Evolutionary conservation across 805 yeast species (phyloP).

Genomic region (Torulaspora microellipsoides): DNA sequence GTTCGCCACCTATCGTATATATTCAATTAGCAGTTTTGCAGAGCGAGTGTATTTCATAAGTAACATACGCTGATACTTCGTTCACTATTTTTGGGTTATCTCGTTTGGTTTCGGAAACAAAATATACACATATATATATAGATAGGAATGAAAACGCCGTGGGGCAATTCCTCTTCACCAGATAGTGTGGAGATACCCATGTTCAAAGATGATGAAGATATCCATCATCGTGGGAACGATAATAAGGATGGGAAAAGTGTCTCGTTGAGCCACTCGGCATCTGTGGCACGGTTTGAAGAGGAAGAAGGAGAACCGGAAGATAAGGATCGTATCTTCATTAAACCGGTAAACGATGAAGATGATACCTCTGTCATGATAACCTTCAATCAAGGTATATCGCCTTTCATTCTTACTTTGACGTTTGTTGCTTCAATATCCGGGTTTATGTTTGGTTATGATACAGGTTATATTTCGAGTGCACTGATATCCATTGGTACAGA

Average conservation of each 20-base stretch:
- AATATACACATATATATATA: no score
- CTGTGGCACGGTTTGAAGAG: slow-evolving; percentile 9
- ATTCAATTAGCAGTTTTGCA: no score
- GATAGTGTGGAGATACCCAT: slow-evolving; percentile 9
- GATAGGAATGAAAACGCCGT: slow-evolving; percentile 1
- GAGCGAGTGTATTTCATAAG: no score
- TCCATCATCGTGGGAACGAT: neutral
- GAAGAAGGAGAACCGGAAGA: slow-evolving; percentile 11
- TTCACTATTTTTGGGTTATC: no score
- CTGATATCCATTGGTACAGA: slow-evolving; percentile 80
- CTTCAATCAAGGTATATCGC: slow-evolving; percentile 52
- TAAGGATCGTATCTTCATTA: slow-evolving; percentile 25
- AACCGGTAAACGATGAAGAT: slow-evolving; percentile 46
- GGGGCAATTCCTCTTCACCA: slow-evolving; percentile 6
- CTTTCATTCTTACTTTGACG: slow-evolving; percentile 63
- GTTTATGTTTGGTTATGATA: slow-evolving; percentile 95
- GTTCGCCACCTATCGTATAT: no score
- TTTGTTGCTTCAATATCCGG: slow-evolving; percentile 86
- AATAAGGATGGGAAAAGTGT: neutral
- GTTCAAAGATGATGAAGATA: slow-evolving; percentile 6
- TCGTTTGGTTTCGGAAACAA: no score
- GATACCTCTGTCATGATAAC: slow-evolving; percentile 45
- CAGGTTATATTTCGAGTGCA: slow-evolving; percentile 94
- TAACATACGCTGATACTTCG: no score
- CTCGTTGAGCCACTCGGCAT: slow-evolving; percentile 3